A percentile compares a stretch with the other conserved stretches of the same genome.
phyloP scores from a whole-genome alignment of 2,329 filamentous ascomycete genomes.

The Didymella sp. region DNA sequence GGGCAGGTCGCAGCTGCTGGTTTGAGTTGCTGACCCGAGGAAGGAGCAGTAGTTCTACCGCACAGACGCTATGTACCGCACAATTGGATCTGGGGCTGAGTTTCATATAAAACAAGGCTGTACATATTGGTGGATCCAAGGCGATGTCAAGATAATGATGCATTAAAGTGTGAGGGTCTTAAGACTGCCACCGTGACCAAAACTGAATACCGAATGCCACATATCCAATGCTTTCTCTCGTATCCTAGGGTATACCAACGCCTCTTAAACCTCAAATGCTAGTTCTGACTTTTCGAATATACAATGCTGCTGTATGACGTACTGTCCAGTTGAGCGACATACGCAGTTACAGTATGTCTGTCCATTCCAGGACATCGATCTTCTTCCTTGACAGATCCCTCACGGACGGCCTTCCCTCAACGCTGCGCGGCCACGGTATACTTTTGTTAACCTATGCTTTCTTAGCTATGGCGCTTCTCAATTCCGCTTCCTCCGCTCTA shows the following conservation, averaged over 20 bases:
- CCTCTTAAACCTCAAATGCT: not conserved
- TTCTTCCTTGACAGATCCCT: slow-evolving; percentile 20
- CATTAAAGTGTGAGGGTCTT: not conserved
- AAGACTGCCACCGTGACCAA: not conserved
- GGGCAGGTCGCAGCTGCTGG: slow-evolving; percentile 8
- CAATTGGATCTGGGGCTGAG: not conserved
- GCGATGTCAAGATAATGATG: not conserved
- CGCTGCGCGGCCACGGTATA: slow-evolving; percentile 25
- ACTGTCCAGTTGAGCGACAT: not conserved
- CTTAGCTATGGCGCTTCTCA: slow-evolving; percentile 19
- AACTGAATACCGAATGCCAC: not conserved
- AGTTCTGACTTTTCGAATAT: not conserved
- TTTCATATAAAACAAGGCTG: not conserved
- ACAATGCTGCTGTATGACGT: not conserved
- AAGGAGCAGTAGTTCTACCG: not conserved
- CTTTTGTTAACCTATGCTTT: slow-evolving; percentile 22
- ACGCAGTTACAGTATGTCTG: slow-evolving; percentile 21
- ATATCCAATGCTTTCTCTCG: not conserved
- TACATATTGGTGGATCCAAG: not conserved
- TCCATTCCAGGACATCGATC: slow-evolving; percentile 30
- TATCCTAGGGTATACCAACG: not conserved
- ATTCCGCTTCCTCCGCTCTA: not conserved
- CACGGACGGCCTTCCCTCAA: slow-evolving; percentile 24
- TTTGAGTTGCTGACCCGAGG: slow-evolving; percentile 8
- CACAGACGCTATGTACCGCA: not conserved